These are phyloP conservation scores for Hypoxylon rickii DNA, from an alignment of 495 filamentous ascomycete genomes.

Conservation along the genomic window DNA sequence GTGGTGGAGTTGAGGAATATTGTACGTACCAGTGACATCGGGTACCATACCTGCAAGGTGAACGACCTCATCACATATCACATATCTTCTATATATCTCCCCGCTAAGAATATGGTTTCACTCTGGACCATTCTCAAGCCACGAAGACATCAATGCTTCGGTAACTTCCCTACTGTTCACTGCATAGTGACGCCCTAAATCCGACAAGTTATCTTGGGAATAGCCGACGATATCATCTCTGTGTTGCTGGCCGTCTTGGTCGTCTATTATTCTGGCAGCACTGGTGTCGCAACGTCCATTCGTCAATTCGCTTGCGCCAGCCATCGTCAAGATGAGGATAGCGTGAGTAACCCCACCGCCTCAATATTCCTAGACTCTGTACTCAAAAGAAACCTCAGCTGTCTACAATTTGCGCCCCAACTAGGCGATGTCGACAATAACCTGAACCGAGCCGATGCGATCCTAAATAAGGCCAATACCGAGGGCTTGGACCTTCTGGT, in stretches of 20 bases:
- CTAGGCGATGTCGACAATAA: constrained; percentile 79
- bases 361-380: not conserved
- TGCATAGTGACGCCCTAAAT: not conserved
- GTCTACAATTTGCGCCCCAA: constrained; percentile 74
- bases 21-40: not conserved
- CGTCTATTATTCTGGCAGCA: not conserved
- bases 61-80: not conserved
- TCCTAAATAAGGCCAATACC: constrained; percentile 63
- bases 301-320: not conserved
- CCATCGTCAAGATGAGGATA: not conserved
- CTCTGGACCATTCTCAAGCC: not conserved
- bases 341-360: not conserved
- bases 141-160: not conserved
- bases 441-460: constrained; percentile 70
- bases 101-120: not conserved
- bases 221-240: not conserved
- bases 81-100: not conserved
- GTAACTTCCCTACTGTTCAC: not conserved
- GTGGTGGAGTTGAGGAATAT: not conserved
- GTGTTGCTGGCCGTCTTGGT: no score
- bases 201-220: not conserved
- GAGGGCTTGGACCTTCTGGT: constrained; percentile 71
- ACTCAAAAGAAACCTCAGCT: not conserved
- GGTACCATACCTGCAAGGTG: not conserved
- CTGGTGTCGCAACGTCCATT: not conserved